Evolutionary conservation across 495 filamentous ascomycete genomes (phyloP).

Genomic region (Penicillium herquei): DNA sequence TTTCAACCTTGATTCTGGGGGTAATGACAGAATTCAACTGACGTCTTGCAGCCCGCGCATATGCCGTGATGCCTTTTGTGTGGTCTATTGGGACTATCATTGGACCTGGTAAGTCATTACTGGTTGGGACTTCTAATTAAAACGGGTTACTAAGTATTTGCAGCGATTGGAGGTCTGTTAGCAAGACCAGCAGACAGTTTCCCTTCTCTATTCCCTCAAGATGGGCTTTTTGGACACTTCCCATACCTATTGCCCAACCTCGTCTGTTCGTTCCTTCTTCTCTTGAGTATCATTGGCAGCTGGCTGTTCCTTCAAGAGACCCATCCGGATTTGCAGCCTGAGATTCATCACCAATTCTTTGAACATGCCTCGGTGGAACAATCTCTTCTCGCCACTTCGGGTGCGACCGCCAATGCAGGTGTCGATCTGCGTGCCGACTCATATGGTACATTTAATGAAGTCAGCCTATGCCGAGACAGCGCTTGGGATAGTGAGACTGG

Average conservation of each 20-base stretch:
- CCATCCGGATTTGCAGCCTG: constrained; percentile 73
- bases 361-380: constrained; percentile 62
- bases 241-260: constrained; percentile 84
- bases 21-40: no score
- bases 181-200: constrained; percentile 69
- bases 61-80: constrained; percentile 83
- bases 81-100: constrained; percentile 86
- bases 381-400: constrained; percentile 68
- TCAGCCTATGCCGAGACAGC: constrained; percentile 49
- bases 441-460: constrained; percentile 73
- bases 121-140: not conserved
- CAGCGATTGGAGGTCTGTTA: constrained; percentile 73
- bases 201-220: constrained; percentile 59
- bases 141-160: constrained; percentile 17
- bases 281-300: constrained; percentile 71
- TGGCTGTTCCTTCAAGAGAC: constrained; percentile 76
- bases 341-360: constrained; percentile 42
- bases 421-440: constrained; percentile 72
- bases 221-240: constrained; percentile 67
- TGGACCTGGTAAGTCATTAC: constrained; percentile 54
- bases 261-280: constrained; percentile 68
- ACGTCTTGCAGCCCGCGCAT: constrained; percentile 60
- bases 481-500: constrained; percentile 48
- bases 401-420: constrained; percentile 64
- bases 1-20: not conserved